Base-by-base conservation (phyloP, 139 green algal genomes). In the Picochlorum costavermella region DNA sequence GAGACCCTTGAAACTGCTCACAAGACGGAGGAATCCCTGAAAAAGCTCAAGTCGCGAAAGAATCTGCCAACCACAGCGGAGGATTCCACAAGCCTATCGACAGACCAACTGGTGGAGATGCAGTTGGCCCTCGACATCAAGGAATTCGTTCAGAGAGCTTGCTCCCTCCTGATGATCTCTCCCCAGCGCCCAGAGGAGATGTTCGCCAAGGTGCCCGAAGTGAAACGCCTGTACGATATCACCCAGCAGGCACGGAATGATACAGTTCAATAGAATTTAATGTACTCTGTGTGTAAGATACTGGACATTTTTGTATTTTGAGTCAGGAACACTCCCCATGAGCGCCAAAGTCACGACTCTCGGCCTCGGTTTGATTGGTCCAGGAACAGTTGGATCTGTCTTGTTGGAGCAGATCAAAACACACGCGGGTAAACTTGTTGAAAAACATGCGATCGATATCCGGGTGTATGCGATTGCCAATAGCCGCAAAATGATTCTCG, bases 51-150 rank as follows among this genome's bases (percentile, higher is more conserved):
- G 66, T 85, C 60, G 1, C 49, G 71, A 65, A 68, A 92, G 75
- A 65, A 44, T 30, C 71, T 72, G 2, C 73, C 61, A 5, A 55
- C 60, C 28, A 70, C 63, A 14, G 65, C 68, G 1, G 65, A 67
- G 17, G 73, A 61, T 60, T 26, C 46, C 70, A 49, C 69, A 56
- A 13, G 65, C 16, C 6, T 57, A 43, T 3, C 63, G 31, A 87
- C 79, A 6, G 91, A 97, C 58, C 95, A 97, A 75, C 92, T 97
- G 74, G 92, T 96, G 62, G 78, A 69, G 0, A 63, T 81, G 71
- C 85, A 94, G 82, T 80, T 94, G 55, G 72, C 80, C 26, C 70
- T 95, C 44, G 85, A 93, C 45, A 82, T 84, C 49, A 70, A 86
- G 72, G 85, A 91, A 64, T 89, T 83, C 69, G 78, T 71, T 6